Evolutionary conservation across 2,329 filamentous ascomycete genomes (phyloP).

Genomic region (Furcasterigmium sp.): DNA sequence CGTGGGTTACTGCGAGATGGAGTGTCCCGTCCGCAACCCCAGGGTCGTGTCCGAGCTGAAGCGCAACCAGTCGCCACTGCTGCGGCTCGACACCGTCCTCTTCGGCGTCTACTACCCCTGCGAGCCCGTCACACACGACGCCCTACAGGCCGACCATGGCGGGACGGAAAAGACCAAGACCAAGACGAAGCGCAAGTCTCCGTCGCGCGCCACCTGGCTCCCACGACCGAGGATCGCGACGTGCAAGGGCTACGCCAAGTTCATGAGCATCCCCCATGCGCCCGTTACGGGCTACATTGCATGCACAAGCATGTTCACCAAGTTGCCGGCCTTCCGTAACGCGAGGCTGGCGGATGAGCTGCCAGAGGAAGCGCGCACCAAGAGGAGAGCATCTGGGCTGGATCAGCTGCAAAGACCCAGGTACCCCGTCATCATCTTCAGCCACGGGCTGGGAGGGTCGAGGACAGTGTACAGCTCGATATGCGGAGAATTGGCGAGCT

Average conservation of each 20-base stretch:
- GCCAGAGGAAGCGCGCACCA: slow-evolving; percentile 32
- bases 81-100: slow-evolving; percentile 50
- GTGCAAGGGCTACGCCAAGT: slow-evolving; percentile 58
- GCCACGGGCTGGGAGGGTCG: slow-evolving; percentile 60
- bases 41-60: slow-evolving; percentile 34
- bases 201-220: slow-evolving; percentile 56
- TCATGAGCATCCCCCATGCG: slow-evolving; percentile 45
- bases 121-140: slow-evolving; percentile 22
- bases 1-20: slow-evolving; percentile 64
- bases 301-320: slow-evolving; percentile 57
- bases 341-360: slow-evolving; percentile 50
- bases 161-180: slow-evolving; percentile 11
- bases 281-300: slow-evolving; percentile 48
- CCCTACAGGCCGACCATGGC: too few relatives aligned
- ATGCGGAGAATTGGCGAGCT: slow-evolving; percentile 61
- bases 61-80: slow-evolving; percentile 29
- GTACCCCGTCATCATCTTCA: slow-evolving; percentile 62
- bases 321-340: slow-evolving; percentile 59
- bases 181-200: slow-evolving; percentile 20
- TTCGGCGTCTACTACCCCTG: slow-evolving; percentile 63
- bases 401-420: slow-evolving; percentile 33
- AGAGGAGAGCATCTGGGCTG: slow-evolving; percentile 22
- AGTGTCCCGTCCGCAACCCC: slow-evolving; percentile 48
- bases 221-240: slow-evolving; percentile 50
- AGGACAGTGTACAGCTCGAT: slow-evolving; percentile 57